Base-by-base conservation (phyloP, 768 basidiomycete species). In the Lentinula guzmanii region DNA sequence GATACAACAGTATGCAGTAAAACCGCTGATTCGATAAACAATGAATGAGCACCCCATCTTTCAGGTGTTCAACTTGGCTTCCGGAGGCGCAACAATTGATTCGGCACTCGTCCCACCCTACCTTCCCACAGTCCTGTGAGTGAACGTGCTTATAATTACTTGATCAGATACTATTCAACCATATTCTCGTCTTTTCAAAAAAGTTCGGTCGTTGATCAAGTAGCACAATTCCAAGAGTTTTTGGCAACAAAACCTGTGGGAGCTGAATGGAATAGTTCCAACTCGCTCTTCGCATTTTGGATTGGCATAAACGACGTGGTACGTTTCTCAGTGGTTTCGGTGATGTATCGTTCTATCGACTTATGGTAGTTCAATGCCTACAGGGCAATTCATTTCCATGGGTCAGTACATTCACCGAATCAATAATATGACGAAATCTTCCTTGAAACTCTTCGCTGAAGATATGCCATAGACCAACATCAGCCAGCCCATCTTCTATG, bases 271-370 rank as follows among this genome's bases (percentile, higher is more conserved):
- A 68, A 76, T 42, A 77, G 80, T 65, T 70, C 72, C 2, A 81
- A 86, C 64, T 73, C 81, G 35, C 70, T 87, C 4, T 87, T 87
- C 69, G 79, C 80, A 2, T 65, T 86, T 48, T 87, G 85, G 85
- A 84, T 87, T 56, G 86, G 86, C 2, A 87, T 87, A 61, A 87
- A 87, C 63, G 86, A 86, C 58, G 76, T 85, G 46, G 82, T 82
- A 58, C 70, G 79, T 72, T 63, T 52, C 69, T 65, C 56, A 34
- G 65, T 56, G 11, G 54, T 35, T 70, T 71, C 2, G 54, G 65
- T 54, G 65, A 67, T 28, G 46, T 52, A 35, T 33, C n/a, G 24
- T 24, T 24, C 28, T 4, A 45, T 55, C 4, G 0, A 11, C 31
- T 46, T 5, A 10, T n/a, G n/a, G 43, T 2, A 37, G 16, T 43